Base-by-base conservation (phyloP, 1,284 basidiomycete species). In the Ustilago loliicola region DNA sequence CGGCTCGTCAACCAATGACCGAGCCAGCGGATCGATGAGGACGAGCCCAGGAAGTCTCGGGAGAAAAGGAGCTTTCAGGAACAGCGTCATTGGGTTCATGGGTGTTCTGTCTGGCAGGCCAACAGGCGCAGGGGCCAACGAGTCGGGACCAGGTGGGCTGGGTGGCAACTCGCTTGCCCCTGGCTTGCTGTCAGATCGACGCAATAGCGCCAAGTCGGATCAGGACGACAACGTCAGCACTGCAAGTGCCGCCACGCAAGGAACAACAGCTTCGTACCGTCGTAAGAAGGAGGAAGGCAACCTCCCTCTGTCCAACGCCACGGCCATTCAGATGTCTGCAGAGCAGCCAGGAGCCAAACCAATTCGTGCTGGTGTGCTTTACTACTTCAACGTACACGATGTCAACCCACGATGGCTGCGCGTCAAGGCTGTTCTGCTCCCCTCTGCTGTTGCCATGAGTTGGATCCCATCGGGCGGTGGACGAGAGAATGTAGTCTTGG, bases 391-490 rank as follows among this genome's bases (percentile, higher is more conserved):
- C 62, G 81, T 83, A 13, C 81, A 83, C 61, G 58, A 64, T 34
- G 34, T 54, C 25, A 62, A 69, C 27, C 74, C 81, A 25, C 66
- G 74, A 17, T 83, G 81, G 81, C 64, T 80, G 17, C 59, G 75
- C 32, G 80, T 79, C 45, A 81, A 83, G 53, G 81, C 80, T 4
- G 72, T 80, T 1, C 70, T 83, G 30, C 55, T 83, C 10, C 80
- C 80, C 5, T 70, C 75, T 23, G 75, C 80, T 1, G 21, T 83
- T 17, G 81, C 81, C n/a, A 78, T 83, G 72, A 83, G 81, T 65
- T 83, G 81, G 81, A 82, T 82, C 34, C 81, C 81, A 2, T 25
- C 58, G 9, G 81, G 80, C 13, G 81, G 81, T 5, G 81, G 81
- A 36, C 50, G 81, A 19, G 77, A 81, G 58, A 83, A 81, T 55